Evolutionary conservation across 345 rosid genomes (phyloP), one percentile per base, ranked within the genome.

Genomic region (Psidium friedrichsthalianum): DNA sequence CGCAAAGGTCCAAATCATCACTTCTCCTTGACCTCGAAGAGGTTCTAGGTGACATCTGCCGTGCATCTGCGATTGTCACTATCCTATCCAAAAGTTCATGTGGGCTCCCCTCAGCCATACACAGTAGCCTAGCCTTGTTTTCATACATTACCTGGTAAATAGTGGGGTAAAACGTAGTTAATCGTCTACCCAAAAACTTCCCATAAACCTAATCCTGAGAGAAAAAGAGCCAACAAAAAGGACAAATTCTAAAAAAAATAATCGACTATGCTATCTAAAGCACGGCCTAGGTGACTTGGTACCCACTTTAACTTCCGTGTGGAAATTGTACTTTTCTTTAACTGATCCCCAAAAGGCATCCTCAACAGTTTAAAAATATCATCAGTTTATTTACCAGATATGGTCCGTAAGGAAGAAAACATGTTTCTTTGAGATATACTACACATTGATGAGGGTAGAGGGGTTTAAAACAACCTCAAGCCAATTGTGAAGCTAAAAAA

Each of bases 21-120:
- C 84, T 95, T 91, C 89, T 96, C 88, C 91, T 91, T 61, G 99
- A 96, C 83, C 99, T 94, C 0, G 94, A 93, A 11, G 99, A 93
- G 84, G 96, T 96, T 90, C 99, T 91, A 9, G 99, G 98, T 57
- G 98, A 92, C 86, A 88, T 89, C 2, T 94, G 89, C 87, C 92
- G 90, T 51, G 99, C 99, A 55, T 97, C 99, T 22, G 97, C 85
- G 42, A 94, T 87, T 27, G 98, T 96, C 87, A 97, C 90, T 78
- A 97, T 87, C 61, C 86, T 94, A 54, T 91, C 90, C 57, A 97
- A 91, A 51, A 97, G 96, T 86, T 96, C 95, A 84, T 85, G 22
- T 55, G 99, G 98, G 84, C 89, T 94, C 22, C 94, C 98, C 90
- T 95, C 98, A 51, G 99, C 99, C 54, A 96, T 92, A 85, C 99